phyloP scores from a whole-genome alignment of 2,329 filamentous ascomycete species.

The Microascus cirrosus region DNA sequence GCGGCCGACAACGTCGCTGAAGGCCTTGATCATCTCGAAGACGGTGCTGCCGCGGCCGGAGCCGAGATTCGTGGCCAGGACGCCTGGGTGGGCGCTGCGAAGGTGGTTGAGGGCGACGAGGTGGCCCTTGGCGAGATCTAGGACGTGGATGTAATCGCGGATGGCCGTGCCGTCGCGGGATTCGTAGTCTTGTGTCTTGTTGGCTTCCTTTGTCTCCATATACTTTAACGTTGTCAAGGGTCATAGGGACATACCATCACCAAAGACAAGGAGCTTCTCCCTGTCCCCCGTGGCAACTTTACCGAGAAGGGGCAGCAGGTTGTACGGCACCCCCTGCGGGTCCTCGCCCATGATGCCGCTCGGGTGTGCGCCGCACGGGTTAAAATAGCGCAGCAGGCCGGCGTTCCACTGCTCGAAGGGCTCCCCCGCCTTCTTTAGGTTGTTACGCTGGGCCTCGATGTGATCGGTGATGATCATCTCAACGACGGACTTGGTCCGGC shows the following conservation, averaged over 20 bases:
- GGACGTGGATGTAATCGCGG: conserved; percentile 95
- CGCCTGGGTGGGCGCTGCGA: conserved; percentile 70
- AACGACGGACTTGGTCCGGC: conserved; percentile 87
- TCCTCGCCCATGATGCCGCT: conserved; percentile 98
- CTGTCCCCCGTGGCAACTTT: conserved; percentile 94
- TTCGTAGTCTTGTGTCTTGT: conserved; percentile 58
- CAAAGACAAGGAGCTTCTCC: conserved; percentile 89
- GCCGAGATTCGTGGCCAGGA: conserved; percentile 93
- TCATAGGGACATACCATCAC: conserved; percentile 57
- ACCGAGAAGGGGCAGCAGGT: conserved; percentile 84
- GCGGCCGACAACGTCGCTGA: conserved; percentile 75
- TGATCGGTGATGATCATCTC: conserved; percentile 88
- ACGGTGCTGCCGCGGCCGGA: conserved; percentile 92
- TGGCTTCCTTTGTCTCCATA: background rate
- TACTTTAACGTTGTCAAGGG: background rate
- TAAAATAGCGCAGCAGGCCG: conserved; percentile 92
- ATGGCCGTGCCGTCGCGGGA: conserved; percentile 89
- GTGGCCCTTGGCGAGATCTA: conserved; percentile 80
- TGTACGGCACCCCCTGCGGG: conserved; percentile 89
- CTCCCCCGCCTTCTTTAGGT: conserved; percentile 69
- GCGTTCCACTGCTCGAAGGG: conserved; percentile 78
- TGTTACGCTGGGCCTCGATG: conserved; percentile 76
- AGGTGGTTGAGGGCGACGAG: conserved; percentile 85
- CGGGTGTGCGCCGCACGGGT: conserved; percentile 89
- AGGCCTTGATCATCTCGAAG: conserved; percentile 94